Evolutionary conservation across 106 monocot species (phyloP).

Genomic region (Allium cepa): DNA sequence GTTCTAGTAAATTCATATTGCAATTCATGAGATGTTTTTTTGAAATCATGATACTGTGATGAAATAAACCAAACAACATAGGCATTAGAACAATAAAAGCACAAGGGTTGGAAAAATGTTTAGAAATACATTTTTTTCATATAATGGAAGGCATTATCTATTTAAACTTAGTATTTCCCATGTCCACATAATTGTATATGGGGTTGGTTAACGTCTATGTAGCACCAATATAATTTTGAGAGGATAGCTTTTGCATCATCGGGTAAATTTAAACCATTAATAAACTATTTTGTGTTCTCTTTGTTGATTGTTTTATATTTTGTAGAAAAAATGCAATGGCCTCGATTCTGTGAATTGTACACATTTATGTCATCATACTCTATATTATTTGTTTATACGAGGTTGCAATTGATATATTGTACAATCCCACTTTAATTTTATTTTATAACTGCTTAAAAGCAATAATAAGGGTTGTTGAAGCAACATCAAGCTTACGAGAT

Average conservation of each 20-base stretch:
- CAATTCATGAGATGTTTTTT: too few relatives aligned
- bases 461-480: too few relatives aligned
- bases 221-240: conserved; percentile 56
- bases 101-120: neutral
- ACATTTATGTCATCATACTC: too few relatives aligned
- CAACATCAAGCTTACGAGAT: conserved; percentile 11
- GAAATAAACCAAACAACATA: neutral
- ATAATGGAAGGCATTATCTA: neutral
- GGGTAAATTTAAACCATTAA: conserved; percentile 61
- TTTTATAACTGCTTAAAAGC: too few relatives aligned
- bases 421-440: too few relatives aligned
- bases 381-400: too few relatives aligned
- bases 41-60: too few relatives aligned
- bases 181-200: conserved; percentile 31
- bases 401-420: too few relatives aligned
- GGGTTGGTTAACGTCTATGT: conserved; percentile 51
- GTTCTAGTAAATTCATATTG: neutral
- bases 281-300: conserved; percentile 62
- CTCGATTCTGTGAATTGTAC: too few relatives aligned
- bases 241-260: conserved; percentile 55
- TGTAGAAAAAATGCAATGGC: too few relatives aligned
- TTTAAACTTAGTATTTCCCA: conserved; percentile 27
- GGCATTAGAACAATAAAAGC: neutral
- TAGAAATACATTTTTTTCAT: neutral
- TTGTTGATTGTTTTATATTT: conserved; percentile 28